These are phyloP conservation scores for Ceratopteris richardii DNA, from an alignment of 75 land plant species.

Conservation along the genomic window DNA sequence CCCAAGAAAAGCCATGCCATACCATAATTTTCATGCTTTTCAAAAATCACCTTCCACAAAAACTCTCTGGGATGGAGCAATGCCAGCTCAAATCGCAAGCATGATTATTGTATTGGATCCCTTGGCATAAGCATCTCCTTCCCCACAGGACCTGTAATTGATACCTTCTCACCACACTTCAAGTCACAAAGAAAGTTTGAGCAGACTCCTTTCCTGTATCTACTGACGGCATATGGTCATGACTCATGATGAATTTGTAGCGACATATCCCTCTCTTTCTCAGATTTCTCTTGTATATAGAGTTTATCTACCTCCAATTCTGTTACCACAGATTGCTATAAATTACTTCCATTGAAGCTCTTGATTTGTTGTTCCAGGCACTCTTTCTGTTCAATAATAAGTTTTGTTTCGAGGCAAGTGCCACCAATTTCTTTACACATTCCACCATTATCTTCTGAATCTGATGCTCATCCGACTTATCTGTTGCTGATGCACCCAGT, in stretches of 20 bases:
- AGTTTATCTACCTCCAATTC: no score
- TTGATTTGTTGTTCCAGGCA: no score
- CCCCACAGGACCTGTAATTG: slow-evolving; percentile 91
- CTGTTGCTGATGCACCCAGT: neutral
- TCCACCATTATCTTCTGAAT: slow-evolving; percentile 79
- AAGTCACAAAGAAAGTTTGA: slow-evolving; percentile 94
- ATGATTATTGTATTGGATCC: slow-evolving; percentile 85
- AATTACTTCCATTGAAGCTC: no score
- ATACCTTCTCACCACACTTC: slow-evolving; percentile 86
- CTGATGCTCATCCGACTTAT: neutral
- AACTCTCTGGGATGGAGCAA: slow-evolving; percentile 89
- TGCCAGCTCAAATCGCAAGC: slow-evolving; percentile 98
- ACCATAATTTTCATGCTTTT: slow-evolving; percentile 89
- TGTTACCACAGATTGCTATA: no score
- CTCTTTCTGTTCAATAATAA: no score
- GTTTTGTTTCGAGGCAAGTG: no score
- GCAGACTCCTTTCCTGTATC: slow-evolving; percentile 90
- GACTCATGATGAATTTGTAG: no score
- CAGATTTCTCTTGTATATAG: no score
- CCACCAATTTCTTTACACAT: slow-evolving; percentile 73
- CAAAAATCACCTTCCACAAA: slow-evolving; percentile 98
- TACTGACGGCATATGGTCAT: no score
- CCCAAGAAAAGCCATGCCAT: slow-evolving; percentile 99
- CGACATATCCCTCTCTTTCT: no score
- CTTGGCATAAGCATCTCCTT: slow-evolving; percentile 98